phyloP scores from a whole-genome alignment of 306 rosid genomes.

The Begonia fuchsioides region DNA sequence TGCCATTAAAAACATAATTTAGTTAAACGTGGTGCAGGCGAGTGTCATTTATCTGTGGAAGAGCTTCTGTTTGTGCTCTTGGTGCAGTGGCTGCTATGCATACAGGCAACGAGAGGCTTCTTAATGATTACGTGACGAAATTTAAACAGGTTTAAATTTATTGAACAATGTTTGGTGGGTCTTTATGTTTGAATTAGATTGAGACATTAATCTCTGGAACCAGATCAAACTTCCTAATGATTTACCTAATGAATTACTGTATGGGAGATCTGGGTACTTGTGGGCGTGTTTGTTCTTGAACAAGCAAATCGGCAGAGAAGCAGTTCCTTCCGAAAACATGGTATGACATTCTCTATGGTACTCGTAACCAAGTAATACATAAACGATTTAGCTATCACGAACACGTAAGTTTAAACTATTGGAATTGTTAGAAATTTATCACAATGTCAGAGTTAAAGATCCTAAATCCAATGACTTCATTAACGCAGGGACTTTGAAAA shows the following conservation, averaged over 20 bases:
- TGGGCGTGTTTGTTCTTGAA: conserved; percentile 79
- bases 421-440: too few species aligned
- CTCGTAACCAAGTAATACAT: neutral
- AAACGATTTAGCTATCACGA: neutral
- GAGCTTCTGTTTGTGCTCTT: conserved; percentile 67
- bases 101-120: conserved; percentile 39
- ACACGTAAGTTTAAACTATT: neutral
- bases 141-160: conserved; percentile 33
- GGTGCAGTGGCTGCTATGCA: conserved; percentile 75
- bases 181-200: neutral
- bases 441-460: too few species aligned
- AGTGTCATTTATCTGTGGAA: conserved; percentile 61
- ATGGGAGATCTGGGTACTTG: conserved; percentile 65
- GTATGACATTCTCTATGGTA: conserved; percentile 18
- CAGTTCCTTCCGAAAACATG: conserved; percentile 27
- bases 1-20: neutral
- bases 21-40: conserved; percentile 25
- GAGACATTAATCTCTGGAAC: conserved; percentile 7
- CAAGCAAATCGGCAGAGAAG: conserved; percentile 43
- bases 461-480: too few species aligned
- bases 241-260: conserved; percentile 58
- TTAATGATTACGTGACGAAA: conserved; percentile 33
- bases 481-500: too few species aligned
- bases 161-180: too few species aligned
- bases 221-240: conserved; percentile 55